These are phyloP conservation scores for Camelina laxa DNA, from an alignment of 345 rosid genomes.

Conservation along the genomic window DNA sequence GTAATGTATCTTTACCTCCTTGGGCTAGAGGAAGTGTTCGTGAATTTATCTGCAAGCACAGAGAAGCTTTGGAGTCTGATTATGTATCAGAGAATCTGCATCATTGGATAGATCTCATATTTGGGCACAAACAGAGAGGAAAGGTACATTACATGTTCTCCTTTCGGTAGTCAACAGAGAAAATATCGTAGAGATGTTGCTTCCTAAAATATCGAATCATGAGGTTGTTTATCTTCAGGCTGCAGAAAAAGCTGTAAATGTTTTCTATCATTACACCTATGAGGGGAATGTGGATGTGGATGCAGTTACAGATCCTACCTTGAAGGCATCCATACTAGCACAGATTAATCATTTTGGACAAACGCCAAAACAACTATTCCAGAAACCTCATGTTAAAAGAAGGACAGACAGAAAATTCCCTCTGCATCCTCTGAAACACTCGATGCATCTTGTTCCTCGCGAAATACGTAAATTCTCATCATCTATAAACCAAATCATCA, in stretches of 20 bases:
- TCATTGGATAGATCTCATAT: constrained; percentile 96
- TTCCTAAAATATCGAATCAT: background rate
- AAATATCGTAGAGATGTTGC: background rate
- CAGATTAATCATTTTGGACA: constrained; percentile 98
- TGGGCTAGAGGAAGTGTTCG: constrained; percentile 93
- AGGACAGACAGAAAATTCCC: constrained; percentile 68
- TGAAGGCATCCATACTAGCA: constrained; percentile 97
- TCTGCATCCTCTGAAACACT: constrained; percentile 78
- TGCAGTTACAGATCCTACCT: constrained; percentile 83
- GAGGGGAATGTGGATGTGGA: constrained; percentile 97
- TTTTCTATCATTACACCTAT: constrained; percentile 96
- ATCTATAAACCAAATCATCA: constrained; percentile 72
- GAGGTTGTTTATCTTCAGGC: constrained; percentile 57
- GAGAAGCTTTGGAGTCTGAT: constrained; percentile 91
- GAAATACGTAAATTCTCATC: constrained; percentile 72
- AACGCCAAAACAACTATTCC: constrained; percentile 95
- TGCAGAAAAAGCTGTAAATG: constrained; percentile 93
- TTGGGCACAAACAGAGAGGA: constrained; percentile 94
- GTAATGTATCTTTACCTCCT: constrained; percentile 79
- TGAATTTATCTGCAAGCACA: constrained; percentile 81
- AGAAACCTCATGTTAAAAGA: constrained; percentile 82
- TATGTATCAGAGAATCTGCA: constrained; percentile 91
- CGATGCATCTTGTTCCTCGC: constrained; percentile 70
- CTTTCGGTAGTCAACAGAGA: constrained; percentile 1
- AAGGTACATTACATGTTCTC: constrained; percentile 60